Percentiles rank a stretch among this genome's conserved stretches.
Conservation (phyloP, 176 grass and related monocot species). For the Triticum monococcum region DNA sequence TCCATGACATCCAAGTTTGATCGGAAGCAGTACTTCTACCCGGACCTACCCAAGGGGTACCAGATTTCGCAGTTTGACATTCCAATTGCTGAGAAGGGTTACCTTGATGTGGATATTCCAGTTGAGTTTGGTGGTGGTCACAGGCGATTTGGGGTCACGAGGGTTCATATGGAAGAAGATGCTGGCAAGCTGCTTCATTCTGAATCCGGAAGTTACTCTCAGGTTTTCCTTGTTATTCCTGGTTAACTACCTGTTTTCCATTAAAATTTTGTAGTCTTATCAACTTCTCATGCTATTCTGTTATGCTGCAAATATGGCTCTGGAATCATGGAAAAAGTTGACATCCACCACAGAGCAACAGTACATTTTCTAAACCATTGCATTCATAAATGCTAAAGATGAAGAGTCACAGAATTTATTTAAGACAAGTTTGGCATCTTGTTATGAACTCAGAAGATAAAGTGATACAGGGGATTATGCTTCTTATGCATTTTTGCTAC, state of each 20-base stretch:
- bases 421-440: background rate
- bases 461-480: too few relatives aligned
- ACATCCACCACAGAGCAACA: background rate
- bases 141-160: slow-evolving; percentile 81
- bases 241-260: background rate
- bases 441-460: background rate
- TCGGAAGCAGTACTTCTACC: slow-evolving; percentile 97
- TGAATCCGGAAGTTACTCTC: slow-evolving; percentile 70
- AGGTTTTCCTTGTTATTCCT: slow-evolving; percentile 50
- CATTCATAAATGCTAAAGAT: background rate
- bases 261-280: background rate
- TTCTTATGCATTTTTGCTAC: slow-evolving; percentile 3
- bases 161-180: slow-evolving; percentile 99
- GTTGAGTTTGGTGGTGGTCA: slow-evolving; percentile 89
- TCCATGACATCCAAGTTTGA: slow-evolving; percentile 87
- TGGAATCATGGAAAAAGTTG: background rate
- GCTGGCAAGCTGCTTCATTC: slow-evolving; percentile 92
- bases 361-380: slow-evolving; percentile 12
- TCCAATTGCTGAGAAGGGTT: slow-evolving; percentile 74
- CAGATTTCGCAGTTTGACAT: slow-evolving; percentile 97
- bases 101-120: slow-evolving; percentile 80
- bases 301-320: background rate
- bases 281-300: background rate
- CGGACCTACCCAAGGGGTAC: slow-evolving; percentile 94
- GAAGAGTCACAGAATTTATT: background rate